A percentile compares a stretch with the other conserved stretches of the same genome.
Conservation (phyloP, 768 basidiomycete genomes). For the Agrocybe pediades region DNA sequence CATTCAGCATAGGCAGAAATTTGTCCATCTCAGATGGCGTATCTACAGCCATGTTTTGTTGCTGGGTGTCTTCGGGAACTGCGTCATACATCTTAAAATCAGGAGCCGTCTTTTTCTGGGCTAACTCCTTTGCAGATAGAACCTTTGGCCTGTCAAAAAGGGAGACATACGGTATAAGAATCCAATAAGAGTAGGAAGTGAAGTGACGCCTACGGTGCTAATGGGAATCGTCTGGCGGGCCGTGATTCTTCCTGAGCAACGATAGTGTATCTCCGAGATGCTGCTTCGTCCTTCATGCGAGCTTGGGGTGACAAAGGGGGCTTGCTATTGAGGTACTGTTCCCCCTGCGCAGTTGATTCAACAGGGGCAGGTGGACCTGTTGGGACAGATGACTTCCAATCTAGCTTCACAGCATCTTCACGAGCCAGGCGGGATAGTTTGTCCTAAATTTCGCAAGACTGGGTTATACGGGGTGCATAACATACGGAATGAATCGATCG, state of each 20-base stretch:
- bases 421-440: constrained; percentile 57
- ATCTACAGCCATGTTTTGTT: constrained; percentile 20
- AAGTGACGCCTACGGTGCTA: constrained; percentile 40
- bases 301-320: constrained; percentile 10
- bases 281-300: constrained; percentile 30
- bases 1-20: constrained; percentile 75
- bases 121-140: constrained; percentile 50
- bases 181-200: neutral
- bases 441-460: constrained; percentile 38
- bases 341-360: neutral
- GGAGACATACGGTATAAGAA: neutral
- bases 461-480: neutral
- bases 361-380: neutral
- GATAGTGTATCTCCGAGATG: constrained; percentile 54
- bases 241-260: constrained; percentile 33
- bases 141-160: constrained; percentile 51
- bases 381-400: constrained; percentile 14
- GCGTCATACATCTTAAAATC: constrained; percentile 78
- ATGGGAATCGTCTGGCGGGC: constrained; percentile 29
- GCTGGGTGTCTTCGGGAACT: constrained; percentile 42
- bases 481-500: neutral
- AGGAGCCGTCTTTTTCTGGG: constrained; percentile 22
- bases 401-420: constrained; percentile 29
- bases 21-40: constrained; percentile 68
- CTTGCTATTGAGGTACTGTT: neutral